Evolutionary conservation across 768 basidiomycete species (phyloP).

Genomic region (Dioszegia aurantiaca): DNA sequence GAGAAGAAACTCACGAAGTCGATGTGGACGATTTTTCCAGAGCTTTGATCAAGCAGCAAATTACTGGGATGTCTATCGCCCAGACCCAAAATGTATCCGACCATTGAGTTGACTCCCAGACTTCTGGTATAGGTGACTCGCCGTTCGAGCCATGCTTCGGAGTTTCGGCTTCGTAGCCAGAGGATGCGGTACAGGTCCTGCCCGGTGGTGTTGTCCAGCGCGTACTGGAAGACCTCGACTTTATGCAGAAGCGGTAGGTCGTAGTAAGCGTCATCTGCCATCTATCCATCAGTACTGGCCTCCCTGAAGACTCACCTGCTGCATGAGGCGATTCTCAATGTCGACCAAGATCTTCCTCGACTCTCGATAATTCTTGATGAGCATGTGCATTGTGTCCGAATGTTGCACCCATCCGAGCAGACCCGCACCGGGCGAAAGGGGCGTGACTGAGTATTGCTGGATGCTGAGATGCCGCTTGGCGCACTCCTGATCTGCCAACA

Average conservation of each 20-base stretch:
- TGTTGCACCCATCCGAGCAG: slow-evolving; percentile 93
- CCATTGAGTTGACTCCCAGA: slow-evolving; percentile 95
- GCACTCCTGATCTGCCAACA: slow-evolving; percentile 87
- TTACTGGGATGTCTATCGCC: slow-evolving; percentile 99
- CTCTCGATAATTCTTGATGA: slow-evolving; percentile 94
- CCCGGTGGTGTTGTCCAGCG: slow-evolving; percentile 95
- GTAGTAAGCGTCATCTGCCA: slow-evolving; percentile 95
- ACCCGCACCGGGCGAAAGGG: slow-evolving; percentile 92
- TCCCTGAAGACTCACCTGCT: slow-evolving; percentile 64
- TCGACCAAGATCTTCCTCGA: slow-evolving; percentile 93
- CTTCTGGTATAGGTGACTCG: slow-evolving; percentile 94
- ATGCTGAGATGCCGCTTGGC: slow-evolving; percentile 96
- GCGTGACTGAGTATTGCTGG: slow-evolving; percentile 86
- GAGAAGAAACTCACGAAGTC: slow-evolving; percentile 52
- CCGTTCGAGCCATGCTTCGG: slow-evolving; percentile 96
- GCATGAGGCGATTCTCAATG: slow-evolving; percentile 97
- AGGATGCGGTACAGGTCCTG: slow-evolving; percentile 95
- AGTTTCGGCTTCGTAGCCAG: slow-evolving; percentile 92
- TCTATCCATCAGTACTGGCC: slow-evolving; percentile 57
- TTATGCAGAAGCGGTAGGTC: slow-evolving; percentile 90
- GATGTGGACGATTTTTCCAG: slow-evolving; percentile 90
- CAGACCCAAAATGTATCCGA: slow-evolving; percentile 92
- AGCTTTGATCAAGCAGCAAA: slow-evolving; percentile 81
- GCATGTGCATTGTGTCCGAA: slow-evolving; percentile 90
- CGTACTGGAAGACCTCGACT: slow-evolving; percentile 98